Conservation (phyloP, 257 asterid genomes). For the Linaria vulgaris region DNA sequence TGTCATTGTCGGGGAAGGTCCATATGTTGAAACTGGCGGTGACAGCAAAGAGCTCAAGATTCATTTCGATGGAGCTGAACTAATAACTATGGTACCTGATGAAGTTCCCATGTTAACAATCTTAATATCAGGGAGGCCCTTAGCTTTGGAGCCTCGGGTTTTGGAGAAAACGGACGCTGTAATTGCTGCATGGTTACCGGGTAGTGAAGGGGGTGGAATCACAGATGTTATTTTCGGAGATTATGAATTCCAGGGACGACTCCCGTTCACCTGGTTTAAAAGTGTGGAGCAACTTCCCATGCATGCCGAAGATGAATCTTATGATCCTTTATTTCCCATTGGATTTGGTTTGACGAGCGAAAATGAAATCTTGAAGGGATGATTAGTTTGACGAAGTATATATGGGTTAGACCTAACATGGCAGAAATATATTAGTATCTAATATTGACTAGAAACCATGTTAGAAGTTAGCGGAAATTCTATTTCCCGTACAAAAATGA, state of each 20-base stretch:
- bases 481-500: too few relatives aligned
- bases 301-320: constrained; percentile 43
- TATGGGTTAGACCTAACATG: too few relatives aligned
- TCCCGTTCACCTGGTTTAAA: constrained; percentile 72
- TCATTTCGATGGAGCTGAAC: constrained; percentile 56
- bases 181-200: constrained; percentile 89
- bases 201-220: constrained; percentile 73
- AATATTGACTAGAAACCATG: too few relatives aligned
- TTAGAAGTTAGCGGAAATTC: too few relatives aligned
- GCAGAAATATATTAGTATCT: too few relatives aligned
- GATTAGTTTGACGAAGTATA: not conserved
- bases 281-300: constrained; percentile 63
- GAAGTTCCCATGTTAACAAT: constrained; percentile 57
- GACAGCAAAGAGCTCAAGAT: constrained; percentile 63
- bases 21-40: constrained; percentile 73
- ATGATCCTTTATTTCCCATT: constrained; percentile 61
- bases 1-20: constrained; percentile 76
- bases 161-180: constrained; percentile 64
- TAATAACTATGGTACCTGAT: constrained; percentile 46
- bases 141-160: constrained; percentile 50
- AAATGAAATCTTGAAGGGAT: constrained; percentile 36
- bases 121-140: constrained; percentile 77
- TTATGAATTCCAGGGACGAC: constrained; percentile 64
- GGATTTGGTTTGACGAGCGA: constrained; percentile 68
- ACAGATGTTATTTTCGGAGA: constrained; percentile 79